phyloP scores from a whole-genome alignment of 2,329 filamentous ascomycete species.

The Colletotrichum simmondsii region DNA sequence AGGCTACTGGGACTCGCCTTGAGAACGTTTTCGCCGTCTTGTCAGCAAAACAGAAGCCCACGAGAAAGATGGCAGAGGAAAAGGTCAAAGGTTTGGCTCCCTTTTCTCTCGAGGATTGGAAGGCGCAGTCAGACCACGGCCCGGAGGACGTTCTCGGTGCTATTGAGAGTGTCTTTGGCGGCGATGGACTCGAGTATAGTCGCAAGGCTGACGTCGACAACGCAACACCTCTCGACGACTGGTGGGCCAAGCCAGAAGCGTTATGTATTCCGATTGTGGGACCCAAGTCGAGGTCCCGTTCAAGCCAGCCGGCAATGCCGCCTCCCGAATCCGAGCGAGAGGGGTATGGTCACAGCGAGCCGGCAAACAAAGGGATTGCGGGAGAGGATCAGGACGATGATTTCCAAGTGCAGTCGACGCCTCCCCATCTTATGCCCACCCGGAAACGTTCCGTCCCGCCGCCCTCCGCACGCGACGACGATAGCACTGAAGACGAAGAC shows the following conservation, averaged over 20 bases:
- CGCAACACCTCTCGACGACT: slow-evolving; percentile 53
- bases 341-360: neutral
- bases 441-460: slow-evolving; percentile 36
- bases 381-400: slow-evolving; percentile 57
- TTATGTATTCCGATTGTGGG: slow-evolving; percentile 18
- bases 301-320: slow-evolving; percentile 6
- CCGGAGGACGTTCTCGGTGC: slow-evolving; percentile 48
- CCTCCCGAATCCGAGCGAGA: slow-evolving; percentile 35
- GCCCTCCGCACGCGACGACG: slow-evolving; percentile 39
- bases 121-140: slow-evolving; percentile 38
- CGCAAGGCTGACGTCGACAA: slow-evolving; percentile 43
- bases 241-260: slow-evolving; percentile 52
- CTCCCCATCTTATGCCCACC: slow-evolving; percentile 48
- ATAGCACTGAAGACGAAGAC: slow-evolving; percentile 47
- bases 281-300: slow-evolving; percentile 5
- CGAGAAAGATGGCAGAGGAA: slow-evolving; percentile 55
- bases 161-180: slow-evolving; percentile 54
- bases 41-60: slow-evolving; percentile 56
- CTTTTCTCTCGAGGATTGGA: slow-evolving; percentile 57
- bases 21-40: slow-evolving; percentile 65
- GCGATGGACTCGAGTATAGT: slow-evolving; percentile 44
- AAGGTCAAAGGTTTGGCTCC: slow-evolving; percentile 63
- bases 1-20: slow-evolving; percentile 60
- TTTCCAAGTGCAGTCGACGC: slow-evolving; percentile 63
- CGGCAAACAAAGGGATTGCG: neutral